Percentiles rank a stretch among this genome's conserved stretches.
These are phyloP conservation scores for Phytophthora ramorum DNA, from an alignment of 352 stramenopile species.

Conservation along the genomic window DNA sequence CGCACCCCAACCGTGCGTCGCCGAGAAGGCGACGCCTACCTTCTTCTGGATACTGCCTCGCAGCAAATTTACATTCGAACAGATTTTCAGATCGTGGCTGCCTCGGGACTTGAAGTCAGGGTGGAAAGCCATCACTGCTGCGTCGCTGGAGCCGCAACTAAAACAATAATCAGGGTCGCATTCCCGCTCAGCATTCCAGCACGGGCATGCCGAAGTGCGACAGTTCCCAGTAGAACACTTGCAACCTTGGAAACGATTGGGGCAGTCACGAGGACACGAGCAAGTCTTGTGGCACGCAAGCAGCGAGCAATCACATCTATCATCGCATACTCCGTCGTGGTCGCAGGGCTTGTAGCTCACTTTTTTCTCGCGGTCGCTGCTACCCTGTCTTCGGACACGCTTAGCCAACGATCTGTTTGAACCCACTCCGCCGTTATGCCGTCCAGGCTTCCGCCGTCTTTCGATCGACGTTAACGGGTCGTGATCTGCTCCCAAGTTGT, in stretches of 20 bases:
- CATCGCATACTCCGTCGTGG: conserved; percentile 62
- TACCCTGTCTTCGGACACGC: conserved; percentile 46
- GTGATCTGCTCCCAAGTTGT: conserved; percentile 17
- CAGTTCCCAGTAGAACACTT: conserved; percentile 64
- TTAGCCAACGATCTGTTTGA: conserved; percentile 36
- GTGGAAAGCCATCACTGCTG: conserved; percentile 57
- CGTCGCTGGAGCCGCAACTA: conserved; percentile 69
- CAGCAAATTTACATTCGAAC: conserved; percentile 71
- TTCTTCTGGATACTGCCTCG: conserved; percentile 60
- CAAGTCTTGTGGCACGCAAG: conserved; percentile 70
- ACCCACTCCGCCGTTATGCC: conserved; percentile 10
- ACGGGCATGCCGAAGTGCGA: conserved; percentile 61
- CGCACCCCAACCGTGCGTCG: conserved; percentile 74
- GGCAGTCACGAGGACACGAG: conserved; percentile 64
- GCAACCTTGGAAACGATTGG: conserved; percentile 74
- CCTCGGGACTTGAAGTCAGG: conserved; percentile 26
- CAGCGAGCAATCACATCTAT: conserved; percentile 57
- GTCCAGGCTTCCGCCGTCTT: conserved; percentile 23
- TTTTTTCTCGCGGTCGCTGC: conserved; percentile 55
- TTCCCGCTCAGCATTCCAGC: conserved; percentile 57
- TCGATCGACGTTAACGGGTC: conserved; percentile 14
- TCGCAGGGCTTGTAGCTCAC: conserved; percentile 69
- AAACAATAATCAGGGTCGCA: conserved; percentile 83
- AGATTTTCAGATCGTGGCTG: conserved; percentile 51
- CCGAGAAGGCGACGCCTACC: conserved; percentile 71